Conservation (phyloP, 2,329 filamentous ascomycete species). For the Microascus cirrosus region DNA sequence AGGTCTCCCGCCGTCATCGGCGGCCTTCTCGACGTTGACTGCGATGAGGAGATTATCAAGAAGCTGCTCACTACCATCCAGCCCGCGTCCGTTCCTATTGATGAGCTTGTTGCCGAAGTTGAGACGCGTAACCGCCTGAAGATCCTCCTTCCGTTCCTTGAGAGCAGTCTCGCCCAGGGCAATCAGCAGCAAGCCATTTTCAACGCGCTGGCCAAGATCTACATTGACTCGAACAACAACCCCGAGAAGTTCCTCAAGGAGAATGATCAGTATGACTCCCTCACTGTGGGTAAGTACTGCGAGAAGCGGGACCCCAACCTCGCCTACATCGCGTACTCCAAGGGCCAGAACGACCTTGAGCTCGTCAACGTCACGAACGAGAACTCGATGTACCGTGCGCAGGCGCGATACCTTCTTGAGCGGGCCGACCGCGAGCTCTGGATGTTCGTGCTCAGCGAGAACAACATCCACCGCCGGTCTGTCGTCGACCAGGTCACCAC, state of each 20-base stretch:
- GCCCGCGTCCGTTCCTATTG: constrained; percentile 76
- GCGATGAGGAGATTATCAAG: constrained; percentile 94
- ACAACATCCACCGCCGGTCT: constrained; percentile 89
- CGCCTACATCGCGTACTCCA: constrained; percentile 87
- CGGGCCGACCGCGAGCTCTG: constrained; percentile 84
- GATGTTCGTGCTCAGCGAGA: constrained; percentile 87
- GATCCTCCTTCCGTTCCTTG: constrained; percentile 89
- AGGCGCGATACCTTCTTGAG: constrained; percentile 88
- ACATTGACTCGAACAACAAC: constrained; percentile 97
- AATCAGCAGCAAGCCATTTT: constrained; percentile 95
- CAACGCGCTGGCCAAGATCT: constrained; percentile 97
- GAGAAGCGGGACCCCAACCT: constrained; percentile 97
- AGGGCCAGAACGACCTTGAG: constrained; percentile 95
- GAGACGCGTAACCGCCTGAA: constrained; percentile 92
- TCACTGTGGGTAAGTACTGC: constrained; percentile 92
- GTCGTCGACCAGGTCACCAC: constrained; percentile 94
- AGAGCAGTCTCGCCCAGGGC: constrained; percentile 76
- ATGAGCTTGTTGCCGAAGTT: constrained; percentile 89
- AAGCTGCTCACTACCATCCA: constrained; percentile 77
- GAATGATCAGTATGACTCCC: constrained; percentile 91
- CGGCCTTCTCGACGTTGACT: constrained; percentile 90
- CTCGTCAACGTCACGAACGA: constrained; percentile 97
- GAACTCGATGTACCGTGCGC: constrained; percentile 99
- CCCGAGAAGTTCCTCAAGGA: constrained; percentile 96
- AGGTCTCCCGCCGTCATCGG: constrained; percentile 88